A percentile compares a stretch with the other conserved stretches of the same genome.
These are phyloP conservation scores for Favolaschia claudopus DNA, from an alignment of 768 basidiomycete genomes.

Conservation along the genomic window DNA sequence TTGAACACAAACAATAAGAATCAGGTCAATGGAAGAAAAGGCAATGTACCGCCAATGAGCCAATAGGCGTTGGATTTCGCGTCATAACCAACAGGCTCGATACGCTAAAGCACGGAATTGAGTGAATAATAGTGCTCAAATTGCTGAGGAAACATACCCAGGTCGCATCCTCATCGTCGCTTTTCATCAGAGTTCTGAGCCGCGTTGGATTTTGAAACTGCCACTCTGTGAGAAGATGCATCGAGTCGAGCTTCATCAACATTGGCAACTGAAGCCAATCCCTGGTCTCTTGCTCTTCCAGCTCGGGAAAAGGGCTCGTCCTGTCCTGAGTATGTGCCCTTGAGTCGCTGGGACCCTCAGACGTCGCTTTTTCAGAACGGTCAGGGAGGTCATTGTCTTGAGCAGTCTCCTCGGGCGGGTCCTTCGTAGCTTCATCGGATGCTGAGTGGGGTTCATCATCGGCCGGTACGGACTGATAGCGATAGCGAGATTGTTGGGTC, in stretches of 20 bases:
- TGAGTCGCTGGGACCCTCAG: neutral
- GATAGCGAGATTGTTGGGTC: slow-evolving; percentile 37
- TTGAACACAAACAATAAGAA: slow-evolving; percentile 34
- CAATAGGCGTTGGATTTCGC: slow-evolving; percentile 82
- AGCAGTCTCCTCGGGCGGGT: slow-evolving; percentile 1
- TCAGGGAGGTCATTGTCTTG: neutral
- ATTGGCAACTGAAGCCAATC: slow-evolving; percentile 79
- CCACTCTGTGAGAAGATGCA: slow-evolving; percentile 83
- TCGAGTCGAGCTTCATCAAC: slow-evolving; percentile 75
- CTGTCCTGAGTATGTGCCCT: slow-evolving; percentile 6
- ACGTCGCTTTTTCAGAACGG: neutral
- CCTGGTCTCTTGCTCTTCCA: slow-evolving; percentile 49
- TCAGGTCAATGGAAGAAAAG: neutral
- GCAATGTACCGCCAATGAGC: slow-evolving; percentile 75
- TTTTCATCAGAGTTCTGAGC: slow-evolving; percentile 75
- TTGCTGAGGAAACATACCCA: slow-evolving; percentile 65
- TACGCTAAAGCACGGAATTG: slow-evolving; percentile 57
- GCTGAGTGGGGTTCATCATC: slow-evolving; percentile 30
- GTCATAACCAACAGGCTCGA: slow-evolving; percentile 88
- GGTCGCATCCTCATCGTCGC: slow-evolving; percentile 75
- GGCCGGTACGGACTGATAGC: slow-evolving; percentile 27
- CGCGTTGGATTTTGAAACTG: slow-evolving; percentile 83
- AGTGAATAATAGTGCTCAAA: slow-evolving; percentile 9
- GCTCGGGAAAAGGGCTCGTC: slow-evolving; percentile 7
- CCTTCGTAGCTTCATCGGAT: slow-evolving; percentile 33